Conservation (phyloP, 2,329 filamentous ascomycete species). For the Lecanicillium sp. region DNA sequence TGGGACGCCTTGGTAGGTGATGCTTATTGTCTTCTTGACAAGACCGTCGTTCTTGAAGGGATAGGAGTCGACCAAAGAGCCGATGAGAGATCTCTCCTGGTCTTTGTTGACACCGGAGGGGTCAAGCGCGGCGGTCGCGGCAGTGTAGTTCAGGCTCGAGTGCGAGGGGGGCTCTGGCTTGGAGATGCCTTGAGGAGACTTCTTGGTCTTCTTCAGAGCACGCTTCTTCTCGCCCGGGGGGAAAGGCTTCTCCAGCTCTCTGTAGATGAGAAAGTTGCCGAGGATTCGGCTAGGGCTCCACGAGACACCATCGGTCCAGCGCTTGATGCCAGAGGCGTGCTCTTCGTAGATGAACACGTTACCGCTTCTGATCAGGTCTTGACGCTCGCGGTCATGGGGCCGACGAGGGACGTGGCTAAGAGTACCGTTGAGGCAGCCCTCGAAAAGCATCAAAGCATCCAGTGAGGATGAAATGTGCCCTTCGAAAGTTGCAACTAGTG, state of each 20-base stretch:
- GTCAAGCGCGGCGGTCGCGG: slow-evolving; percentile 13
- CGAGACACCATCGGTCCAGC: slow-evolving; percentile 86
- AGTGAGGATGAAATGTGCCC: slow-evolving; percentile 63
- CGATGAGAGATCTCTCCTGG: slow-evolving; percentile 50
- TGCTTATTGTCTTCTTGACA: slow-evolving; percentile 89
- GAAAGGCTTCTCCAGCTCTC: slow-evolving; percentile 72
- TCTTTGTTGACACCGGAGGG: slow-evolving; percentile 22
- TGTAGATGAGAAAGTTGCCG: slow-evolving; percentile 79
- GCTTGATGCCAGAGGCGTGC: slow-evolving; percentile 82
- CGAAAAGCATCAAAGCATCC: slow-evolving; percentile 75
- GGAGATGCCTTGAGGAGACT: slow-evolving; percentile 28
- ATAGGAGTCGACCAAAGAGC: slow-evolving; percentile 84
- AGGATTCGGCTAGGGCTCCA: slow-evolving; percentile 88
- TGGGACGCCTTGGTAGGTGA: slow-evolving; percentile 65
- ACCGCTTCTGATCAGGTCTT: slow-evolving; percentile 72
- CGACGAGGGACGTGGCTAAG: slow-evolving; percentile 73
- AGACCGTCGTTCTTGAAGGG: slow-evolving; percentile 76
- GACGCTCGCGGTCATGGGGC: slow-evolving; percentile 78
- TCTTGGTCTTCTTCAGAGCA: slow-evolving; percentile 64
- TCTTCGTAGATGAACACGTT: slow-evolving; percentile 91
- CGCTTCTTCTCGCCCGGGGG: slow-evolving; percentile 80
- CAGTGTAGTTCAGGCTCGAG: slow-evolving; percentile 15
- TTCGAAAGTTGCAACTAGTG: slow-evolving; percentile 57
- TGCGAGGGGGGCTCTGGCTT: slow-evolving; percentile 28
- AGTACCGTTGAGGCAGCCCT: slow-evolving; percentile 65